Evolutionary conservation across 352 stramenopile species (phyloP).

Genomic region (Pythium rhizo-oryzae): DNA sequence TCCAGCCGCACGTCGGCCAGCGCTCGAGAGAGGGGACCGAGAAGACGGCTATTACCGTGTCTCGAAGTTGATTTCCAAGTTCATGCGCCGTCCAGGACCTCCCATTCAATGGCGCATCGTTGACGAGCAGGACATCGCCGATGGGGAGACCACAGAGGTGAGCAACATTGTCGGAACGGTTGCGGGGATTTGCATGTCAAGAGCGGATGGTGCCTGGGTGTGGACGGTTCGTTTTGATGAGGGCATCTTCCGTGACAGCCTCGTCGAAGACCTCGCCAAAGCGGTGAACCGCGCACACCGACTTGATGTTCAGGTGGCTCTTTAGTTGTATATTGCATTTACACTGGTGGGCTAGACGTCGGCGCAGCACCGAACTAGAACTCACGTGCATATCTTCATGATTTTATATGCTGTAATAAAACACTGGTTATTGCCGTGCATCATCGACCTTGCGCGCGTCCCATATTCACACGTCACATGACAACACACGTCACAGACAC

Average conservation of each 20-base stretch:
- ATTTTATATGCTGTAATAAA: neutral
- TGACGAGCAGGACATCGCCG: too few relatives aligned
- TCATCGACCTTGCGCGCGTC: neutral
- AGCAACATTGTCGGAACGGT: neutral
- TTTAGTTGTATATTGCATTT: neutral
- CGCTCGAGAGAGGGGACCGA: neutral
- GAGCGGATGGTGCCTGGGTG: too few relatives aligned
- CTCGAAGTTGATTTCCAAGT: neutral
- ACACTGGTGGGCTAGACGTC: constrained; percentile 11
- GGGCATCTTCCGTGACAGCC: too few relatives aligned
- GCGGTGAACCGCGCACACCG: neutral
- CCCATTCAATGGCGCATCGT: too few relatives aligned
- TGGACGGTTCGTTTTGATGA: too few relatives aligned
- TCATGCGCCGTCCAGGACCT: neutral
- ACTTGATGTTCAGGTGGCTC: neutral
- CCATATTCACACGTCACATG: constrained; percentile 8
- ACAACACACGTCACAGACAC: too few relatives aligned
- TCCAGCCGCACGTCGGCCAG: neutral
- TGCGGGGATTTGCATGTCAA: too few relatives aligned
- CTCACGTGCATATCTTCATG: neutral
- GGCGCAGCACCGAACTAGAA: constrained; percentile 7
- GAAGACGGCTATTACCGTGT: neutral
- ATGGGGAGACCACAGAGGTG: too few relatives aligned
- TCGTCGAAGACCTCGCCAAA: neutral
- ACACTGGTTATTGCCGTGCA: constrained; percentile 1